phyloP scores from a whole-genome alignment of 2,329 filamentous ascomycete species.

The Trichoderma oligosporum region DNA sequence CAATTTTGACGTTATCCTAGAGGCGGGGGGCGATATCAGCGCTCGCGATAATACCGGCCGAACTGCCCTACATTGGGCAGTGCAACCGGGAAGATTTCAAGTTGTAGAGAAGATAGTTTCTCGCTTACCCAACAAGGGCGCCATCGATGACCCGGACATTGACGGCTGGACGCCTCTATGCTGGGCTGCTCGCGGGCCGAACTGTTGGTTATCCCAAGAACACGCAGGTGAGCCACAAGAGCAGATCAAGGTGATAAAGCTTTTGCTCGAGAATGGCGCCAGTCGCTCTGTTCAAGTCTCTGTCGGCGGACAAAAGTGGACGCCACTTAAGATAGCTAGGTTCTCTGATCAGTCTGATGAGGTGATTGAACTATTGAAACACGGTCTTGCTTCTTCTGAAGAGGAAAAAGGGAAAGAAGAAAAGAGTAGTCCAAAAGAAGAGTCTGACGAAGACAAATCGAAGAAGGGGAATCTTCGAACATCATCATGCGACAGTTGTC shows the following conservation, averaged over 20 bases:
- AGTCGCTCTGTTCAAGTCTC: not conserved
- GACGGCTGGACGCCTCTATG: constrained; percentile 20
- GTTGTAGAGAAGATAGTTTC: constrained; percentile 13
- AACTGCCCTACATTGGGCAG: constrained; percentile 19
- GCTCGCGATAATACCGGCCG: constrained; percentile 8
- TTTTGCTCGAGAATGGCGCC: constrained; percentile 18
- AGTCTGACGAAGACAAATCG: constrained; percentile 9
- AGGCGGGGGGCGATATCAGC: constrained; percentile 15
- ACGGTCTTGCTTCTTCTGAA: not conserved
- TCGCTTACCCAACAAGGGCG: constrained; percentile 10
- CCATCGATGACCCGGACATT: constrained; percentile 11
- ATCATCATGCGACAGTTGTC: constrained; percentile 15
- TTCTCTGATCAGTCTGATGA: constrained; percentile 7
- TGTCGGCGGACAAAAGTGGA: constrained; percentile 10
- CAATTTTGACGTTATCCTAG: constrained; percentile 17
- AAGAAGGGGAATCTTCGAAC: not conserved
- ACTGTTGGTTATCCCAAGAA: not conserved
- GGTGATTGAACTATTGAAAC: constrained; percentile 13
- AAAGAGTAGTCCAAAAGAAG: not conserved
- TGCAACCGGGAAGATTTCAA: constrained; percentile 10
- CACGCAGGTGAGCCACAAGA: constrained; percentile 10
- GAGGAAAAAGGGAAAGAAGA: not conserved
- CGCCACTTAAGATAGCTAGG: constrained; percentile 16
- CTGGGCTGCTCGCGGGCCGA: constrained; percentile 14
- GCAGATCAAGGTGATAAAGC: constrained; percentile 17